Base-by-base conservation (phyloP, 805 yeast genomes). In the Nakazawaea wyomingensis region DNA sequence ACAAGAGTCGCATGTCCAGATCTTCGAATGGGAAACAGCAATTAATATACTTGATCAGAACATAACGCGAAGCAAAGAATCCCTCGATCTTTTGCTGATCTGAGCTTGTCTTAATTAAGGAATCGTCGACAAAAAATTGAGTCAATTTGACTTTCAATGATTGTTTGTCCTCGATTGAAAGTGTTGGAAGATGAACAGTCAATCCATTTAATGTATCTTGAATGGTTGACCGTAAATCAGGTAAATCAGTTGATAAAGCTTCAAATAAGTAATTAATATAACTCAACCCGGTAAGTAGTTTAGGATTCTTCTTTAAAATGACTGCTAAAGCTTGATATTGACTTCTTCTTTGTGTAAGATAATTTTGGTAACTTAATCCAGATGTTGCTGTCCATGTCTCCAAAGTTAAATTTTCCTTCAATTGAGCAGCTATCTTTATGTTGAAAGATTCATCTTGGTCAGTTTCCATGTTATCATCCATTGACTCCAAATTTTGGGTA, bases 281-380 rank as follows among this genome's bases (percentile, higher is more conserved):
- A 0, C 71, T 57, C 29, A 81, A 60, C 51, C 79, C 80, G 11
- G 62, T 51, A 2, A 63, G 45, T 26, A 80, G 56, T 1, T 56
- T 51, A 1, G 75, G 66, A 31, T 72, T 66, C 27, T 72, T 68
- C 29, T 38, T 68, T 39, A 84, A 55, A 6, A 90, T 67, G 17
- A 78, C 71, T 2, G 95, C 93, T 19, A 90, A 59, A 0, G 95
- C 81, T 56, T 86, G 96, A 54, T 87, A 90, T 51, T 85, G 87
- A 30, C 71, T 61, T 52, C 74, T 72, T 51, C 93, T 70, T 50
- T 76, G 81, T 4, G 61, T 51, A 2, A 75, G 34, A 11, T 59
- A 52, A 1, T 55, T 47, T 2, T 68, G 52, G 34, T 61, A 65
- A 41, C 66, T 63, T 13, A 66, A 64, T 10, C 68, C 65, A 8